Evolutionary conservation across 1,284 basidiomycete species (phyloP), one percentile per base, ranked within the genome.

Genomic region (Vanrija pseudolonga): DNA sequence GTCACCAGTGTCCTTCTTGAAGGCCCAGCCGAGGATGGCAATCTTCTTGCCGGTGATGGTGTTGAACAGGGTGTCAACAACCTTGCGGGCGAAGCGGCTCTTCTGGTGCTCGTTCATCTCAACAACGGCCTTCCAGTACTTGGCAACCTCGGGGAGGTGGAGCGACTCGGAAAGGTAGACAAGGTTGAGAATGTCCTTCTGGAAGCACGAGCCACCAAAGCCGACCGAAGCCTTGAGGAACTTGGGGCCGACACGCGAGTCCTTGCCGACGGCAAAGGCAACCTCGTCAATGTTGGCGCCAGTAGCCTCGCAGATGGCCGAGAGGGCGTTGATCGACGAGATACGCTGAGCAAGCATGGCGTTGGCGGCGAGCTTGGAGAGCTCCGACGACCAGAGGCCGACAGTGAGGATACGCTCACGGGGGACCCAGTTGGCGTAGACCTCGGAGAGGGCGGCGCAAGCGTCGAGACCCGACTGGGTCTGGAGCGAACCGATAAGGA

Each of bases 161-260:
- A 94, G 80, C 61, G 87, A 91, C 80, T 98, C 93, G 72, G 86
- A 89, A 39, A 97, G 84, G 80, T 99, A 99, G 50, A 98, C 95
- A 56, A 99, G 81, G 81, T 98, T 99, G 68, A 98, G 85, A 73
- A 98, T 98, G 76, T 98, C 95, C 78, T 96, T 96, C 80, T 97
- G 93, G 89, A 99, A 99, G 80, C 96, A 99, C 37, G 89, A 93
- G 36, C 95, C 95, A 63, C 95, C 95, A 68, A 98, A 98, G n/a
- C 95, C 72, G 56, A 83, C 80, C 19, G 80, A 81, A 11, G 80
- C 81, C 76, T 90, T 92, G 69, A 98, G 82, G 85, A 98, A 99
- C 76, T 91, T 95, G 69, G 90, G 84, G 4, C 96, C 96, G 55
- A 99, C 84, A 62, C 96, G 90, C 22, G 85, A 83, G 78, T 99